These are phyloP conservation scores for Lyophyllum shimeji DNA, from an alignment of 768 basidiomycete species.

Conservation along the genomic window DNA sequence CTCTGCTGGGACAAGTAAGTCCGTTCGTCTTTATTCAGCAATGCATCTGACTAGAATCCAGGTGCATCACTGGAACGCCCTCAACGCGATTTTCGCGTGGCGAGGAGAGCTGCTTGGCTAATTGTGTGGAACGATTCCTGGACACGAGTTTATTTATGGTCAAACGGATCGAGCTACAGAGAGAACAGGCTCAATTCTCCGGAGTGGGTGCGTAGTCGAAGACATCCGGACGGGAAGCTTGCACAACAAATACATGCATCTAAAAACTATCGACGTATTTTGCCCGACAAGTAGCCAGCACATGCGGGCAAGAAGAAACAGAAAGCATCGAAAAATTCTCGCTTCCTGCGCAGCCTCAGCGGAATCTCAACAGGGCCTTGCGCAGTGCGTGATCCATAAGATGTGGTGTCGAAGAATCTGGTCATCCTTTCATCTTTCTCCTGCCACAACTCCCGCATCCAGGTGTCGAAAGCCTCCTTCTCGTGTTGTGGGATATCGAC, in stretches of 20 bases:
- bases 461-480: conserved; percentile 69
- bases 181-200: conserved; percentile 21
- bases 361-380: conserved; percentile 50
- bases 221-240: background rate
- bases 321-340: conserved; percentile 67
- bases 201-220: conserved; percentile 11
- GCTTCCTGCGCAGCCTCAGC: conserved; percentile 48
- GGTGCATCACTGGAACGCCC: conserved; percentile 80
- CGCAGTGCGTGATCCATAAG: conserved; percentile 35
- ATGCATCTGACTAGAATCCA: conserved; percentile 26
- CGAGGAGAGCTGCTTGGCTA: conserved; percentile 81
- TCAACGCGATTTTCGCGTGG: conserved; percentile 74
- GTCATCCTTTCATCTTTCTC: conserved; percentile 83
- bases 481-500: conserved; percentile 58
- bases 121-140: conserved; percentile 92
- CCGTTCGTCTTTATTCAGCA: conserved; percentile 4
- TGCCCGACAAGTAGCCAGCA: conserved; percentile 48
- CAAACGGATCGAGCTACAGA: conserved; percentile 56
- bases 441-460: conserved; percentile 81
- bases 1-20: conserved; percentile 93
- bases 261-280: conserved; percentile 26
- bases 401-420: conserved; percentile 55
- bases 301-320: conserved; percentile 66
- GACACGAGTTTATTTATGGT: conserved; percentile 86
- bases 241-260: background rate